These are phyloP conservation scores for Chiua virens DNA, from an alignment of 768 basidiomycete species.

Conservation along the genomic window DNA sequence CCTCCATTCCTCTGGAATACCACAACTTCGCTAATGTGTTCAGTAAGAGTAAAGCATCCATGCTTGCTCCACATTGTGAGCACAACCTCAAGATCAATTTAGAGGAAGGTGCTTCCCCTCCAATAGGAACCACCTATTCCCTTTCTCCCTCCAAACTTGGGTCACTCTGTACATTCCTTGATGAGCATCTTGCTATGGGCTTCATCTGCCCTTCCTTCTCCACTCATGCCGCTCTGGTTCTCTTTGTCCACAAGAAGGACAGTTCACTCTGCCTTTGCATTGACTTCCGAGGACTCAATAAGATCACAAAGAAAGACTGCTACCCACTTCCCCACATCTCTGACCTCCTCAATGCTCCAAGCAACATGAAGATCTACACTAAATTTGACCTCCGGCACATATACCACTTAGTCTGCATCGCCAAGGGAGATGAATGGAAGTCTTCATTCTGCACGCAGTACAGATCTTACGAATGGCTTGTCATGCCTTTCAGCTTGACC, in stretches of 20 bases:
- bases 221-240: too few relatives aligned
- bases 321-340: slow-evolving; percentile 32
- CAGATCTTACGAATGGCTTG: slow-evolving; percentile 32
- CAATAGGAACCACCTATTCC: too few relatives aligned
- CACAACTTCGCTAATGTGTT: background rate
- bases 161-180: too few relatives aligned
- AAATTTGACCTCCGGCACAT: slow-evolving; percentile 20
- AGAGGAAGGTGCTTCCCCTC: too few relatives aligned
- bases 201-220: too few relatives aligned
- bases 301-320: slow-evolving; percentile 24
- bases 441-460: slow-evolving; percentile 35
- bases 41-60: background rate
- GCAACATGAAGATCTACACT: slow-evolving; percentile 23
- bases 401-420: slow-evolving; percentile 3
- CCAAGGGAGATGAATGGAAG: background rate
- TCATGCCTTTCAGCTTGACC: background rate
- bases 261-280: slow-evolving; percentile 23
- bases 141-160: too few relatives aligned
- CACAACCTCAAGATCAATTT: too few relatives aligned
- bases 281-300: slow-evolving; percentile 35
- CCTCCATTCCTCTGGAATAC: background rate
- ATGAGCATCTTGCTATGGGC: too few relatives aligned
- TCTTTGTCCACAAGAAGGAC: background rate
- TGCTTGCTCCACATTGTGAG: too few relatives aligned
- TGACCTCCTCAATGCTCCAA: background rate